These are phyloP conservation scores for Selaginella moellendorffii DNA, from an alignment of 75 land plant genomes.

Conservation along the genomic window DNA sequence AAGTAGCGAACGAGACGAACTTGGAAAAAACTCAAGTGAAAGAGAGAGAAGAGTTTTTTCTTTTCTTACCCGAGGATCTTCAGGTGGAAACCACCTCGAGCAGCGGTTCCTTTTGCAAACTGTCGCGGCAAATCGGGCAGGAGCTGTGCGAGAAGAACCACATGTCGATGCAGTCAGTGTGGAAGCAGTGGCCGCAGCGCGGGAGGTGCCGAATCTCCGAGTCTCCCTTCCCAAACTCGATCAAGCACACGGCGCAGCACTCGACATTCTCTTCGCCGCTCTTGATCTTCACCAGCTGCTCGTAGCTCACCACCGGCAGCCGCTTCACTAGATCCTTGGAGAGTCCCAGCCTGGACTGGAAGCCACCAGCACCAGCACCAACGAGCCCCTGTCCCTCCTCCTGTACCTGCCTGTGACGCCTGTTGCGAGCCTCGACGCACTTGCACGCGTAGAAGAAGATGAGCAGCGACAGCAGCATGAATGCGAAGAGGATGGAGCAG, in stretches of 20 bases:
- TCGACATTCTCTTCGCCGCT: not conserved
- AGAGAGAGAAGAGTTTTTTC: too few species aligned
- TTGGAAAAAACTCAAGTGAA: too few species aligned
- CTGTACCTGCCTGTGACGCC: not conserved
- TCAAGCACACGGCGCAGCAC: conserved; percentile 5
- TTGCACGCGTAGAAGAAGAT: not conserved
- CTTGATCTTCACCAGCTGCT: not conserved
- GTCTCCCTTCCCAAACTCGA: conserved; percentile 2
- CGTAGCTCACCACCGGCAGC: not conserved
- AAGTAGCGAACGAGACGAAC: too few species aligned
- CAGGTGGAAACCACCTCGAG: too few species aligned
- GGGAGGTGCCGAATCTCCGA: not conserved
- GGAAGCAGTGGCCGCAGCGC: conserved; percentile 2
- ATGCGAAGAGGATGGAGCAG: not conserved
- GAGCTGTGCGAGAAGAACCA: not conserved
- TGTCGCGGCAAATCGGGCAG: conserved; percentile 1
- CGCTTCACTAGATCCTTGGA: not conserved
- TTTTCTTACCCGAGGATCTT: too few species aligned
- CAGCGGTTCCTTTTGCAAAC: too few species aligned
- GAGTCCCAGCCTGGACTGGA: not conserved
- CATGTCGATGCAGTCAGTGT: not conserved
- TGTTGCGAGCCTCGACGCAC: not conserved
- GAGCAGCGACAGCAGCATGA: not conserved
- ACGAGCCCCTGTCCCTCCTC: too few species aligned
- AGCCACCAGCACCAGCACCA: too few species aligned